Conservation (phyloP, 2,329 filamentous ascomycete genomes). For the Penicillium digitatum region DNA sequence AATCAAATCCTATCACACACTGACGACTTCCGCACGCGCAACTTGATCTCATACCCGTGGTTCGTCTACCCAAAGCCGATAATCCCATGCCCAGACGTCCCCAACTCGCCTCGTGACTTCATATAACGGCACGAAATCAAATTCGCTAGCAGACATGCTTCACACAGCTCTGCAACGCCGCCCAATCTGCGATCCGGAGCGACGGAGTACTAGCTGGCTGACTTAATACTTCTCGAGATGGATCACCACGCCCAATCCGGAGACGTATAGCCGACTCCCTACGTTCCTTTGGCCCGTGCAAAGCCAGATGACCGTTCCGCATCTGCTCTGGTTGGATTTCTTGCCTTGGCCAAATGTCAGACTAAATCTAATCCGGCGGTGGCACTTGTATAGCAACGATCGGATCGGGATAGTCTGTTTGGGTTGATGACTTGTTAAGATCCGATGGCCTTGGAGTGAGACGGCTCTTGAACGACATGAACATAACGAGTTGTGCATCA, state of each 20-base stretch:
- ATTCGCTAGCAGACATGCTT: slow-evolving; percentile 26
- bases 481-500: slow-evolving; percentile 18
- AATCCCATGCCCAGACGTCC: slow-evolving; percentile 17
- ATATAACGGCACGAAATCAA: slow-evolving; percentile 28
- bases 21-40: slow-evolving; percentile 13
- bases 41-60: slow-evolving; percentile 12
- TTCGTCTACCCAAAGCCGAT: slow-evolving; percentile 20
- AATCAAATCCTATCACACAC: slow-evolving; percentile 16
- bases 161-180: slow-evolving; percentile 17
- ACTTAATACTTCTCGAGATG: slow-evolving; percentile 24
- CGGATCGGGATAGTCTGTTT: slow-evolving; percentile 13
- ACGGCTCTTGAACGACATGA: slow-evolving; percentile 22
- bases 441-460: slow-evolving; percentile 28
- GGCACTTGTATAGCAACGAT: slow-evolving; percentile 17
- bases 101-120: slow-evolving; percentile 24
- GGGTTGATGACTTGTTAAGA: slow-evolving; percentile 20
- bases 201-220: slow-evolving; percentile 22
- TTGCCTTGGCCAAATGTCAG: slow-evolving; percentile 25
- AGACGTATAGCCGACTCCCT: slow-evolving; percentile 19
- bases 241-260: slow-evolving; percentile 20
- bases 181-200: slow-evolving; percentile 26
- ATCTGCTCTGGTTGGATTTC: slow-evolving; percentile 20
- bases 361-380: slow-evolving; percentile 23
- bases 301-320: slow-evolving; percentile 19
- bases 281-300: slow-evolving; percentile 17